Percentiles rank a stretch among this genome's conserved stretches.
Evolutionary conservation across 2,329 filamentous ascomycete genomes (phyloP).

Genomic region (Sarocladium kiliense): DNA sequence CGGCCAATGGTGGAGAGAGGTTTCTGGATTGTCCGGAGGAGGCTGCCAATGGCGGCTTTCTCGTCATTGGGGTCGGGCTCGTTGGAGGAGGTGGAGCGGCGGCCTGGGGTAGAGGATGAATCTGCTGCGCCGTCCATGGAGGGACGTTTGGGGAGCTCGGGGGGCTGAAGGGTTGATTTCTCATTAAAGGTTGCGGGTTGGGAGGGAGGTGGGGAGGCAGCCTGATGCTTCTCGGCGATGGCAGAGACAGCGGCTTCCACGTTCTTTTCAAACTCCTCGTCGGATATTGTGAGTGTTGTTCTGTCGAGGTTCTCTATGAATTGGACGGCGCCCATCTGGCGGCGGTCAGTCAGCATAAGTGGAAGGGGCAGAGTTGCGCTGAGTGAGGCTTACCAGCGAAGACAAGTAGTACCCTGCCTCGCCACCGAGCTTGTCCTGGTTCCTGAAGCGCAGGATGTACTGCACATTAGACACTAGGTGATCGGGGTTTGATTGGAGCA

Average conservation of each 20-base stretch:
- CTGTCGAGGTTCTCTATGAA: slow-evolving; percentile 96
- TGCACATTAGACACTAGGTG: slow-evolving; percentile 96
- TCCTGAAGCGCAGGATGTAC: slow-evolving; percentile 94
- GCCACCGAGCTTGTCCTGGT: slow-evolving; percentile 95
- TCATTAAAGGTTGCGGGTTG: slow-evolving; percentile 38
- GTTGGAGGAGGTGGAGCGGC: slow-evolving; percentile 47
- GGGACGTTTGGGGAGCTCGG: slow-evolving; percentile 29
- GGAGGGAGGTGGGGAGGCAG: slow-evolving; percentile 34
- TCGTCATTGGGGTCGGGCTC: slow-evolving; percentile 58
- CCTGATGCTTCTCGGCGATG: slow-evolving; percentile 83
- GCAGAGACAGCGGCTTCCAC: slow-evolving; percentile 95
- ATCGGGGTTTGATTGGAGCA: slow-evolving; percentile 89
- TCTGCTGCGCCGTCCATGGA: slow-evolving; percentile 34
- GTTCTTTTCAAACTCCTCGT: slow-evolving; percentile 91
- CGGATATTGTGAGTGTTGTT: slow-evolving; percentile 85
- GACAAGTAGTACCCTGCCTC: slow-evolving; percentile 98
- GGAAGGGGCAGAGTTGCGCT: background rate
- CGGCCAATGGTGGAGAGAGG: slow-evolving; percentile 88
- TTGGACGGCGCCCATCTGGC: slow-evolving; percentile 81
- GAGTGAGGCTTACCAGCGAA: slow-evolving; percentile 64
- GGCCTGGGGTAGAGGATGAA: slow-evolving; percentile 16
- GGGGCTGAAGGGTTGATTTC: slow-evolving; percentile 26
- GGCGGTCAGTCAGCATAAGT: slow-evolving; percentile 12
- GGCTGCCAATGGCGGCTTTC: slow-evolving; percentile 73
- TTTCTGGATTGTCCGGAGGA: slow-evolving; percentile 85